phyloP scores from a whole-genome alignment of 257 asterid genomes.

The Rubia yunnanensis region DNA sequence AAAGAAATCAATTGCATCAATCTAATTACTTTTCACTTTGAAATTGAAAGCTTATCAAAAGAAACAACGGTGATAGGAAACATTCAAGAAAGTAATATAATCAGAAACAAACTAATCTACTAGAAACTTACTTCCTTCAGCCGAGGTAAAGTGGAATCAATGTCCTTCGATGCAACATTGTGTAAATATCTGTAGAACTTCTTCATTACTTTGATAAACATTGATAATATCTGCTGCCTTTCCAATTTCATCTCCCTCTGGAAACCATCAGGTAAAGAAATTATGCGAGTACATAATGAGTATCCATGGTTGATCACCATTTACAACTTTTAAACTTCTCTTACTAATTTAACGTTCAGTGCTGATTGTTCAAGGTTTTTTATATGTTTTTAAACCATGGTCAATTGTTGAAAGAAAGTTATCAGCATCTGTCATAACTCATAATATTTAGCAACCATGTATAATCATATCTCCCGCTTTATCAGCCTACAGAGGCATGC shows the following conservation, averaged over 20 bases:
- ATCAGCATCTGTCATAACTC: too few relatives aligned
- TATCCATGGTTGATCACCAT: neutral
- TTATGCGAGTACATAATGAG: neutral
- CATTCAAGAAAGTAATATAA: neutral
- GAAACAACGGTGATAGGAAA: neutral
- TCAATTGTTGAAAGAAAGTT: neutral
- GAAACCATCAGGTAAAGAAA: conserved; percentile 12
- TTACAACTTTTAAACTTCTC: neutral
- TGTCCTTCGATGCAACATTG: conserved; percentile 32
- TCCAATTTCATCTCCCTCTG: conserved; percentile 74
- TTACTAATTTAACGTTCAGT: neutral
- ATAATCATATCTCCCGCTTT: neutral
- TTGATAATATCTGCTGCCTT: conserved; percentile 58
- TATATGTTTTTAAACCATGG: neutral
- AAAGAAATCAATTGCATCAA: neutral
- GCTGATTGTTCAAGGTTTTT: neutral
- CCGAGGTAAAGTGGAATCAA: conserved; percentile 41
- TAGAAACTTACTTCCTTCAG: conserved; percentile 47
- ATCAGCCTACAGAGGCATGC: neutral
- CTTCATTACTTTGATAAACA: conserved; percentile 64
- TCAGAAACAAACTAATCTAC: neutral
- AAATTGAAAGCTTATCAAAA: neutral
- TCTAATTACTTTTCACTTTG: neutral
- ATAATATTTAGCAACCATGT: neutral
- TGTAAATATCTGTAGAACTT: conserved; percentile 52